Evolutionary conservation across 2,329 filamentous ascomycete genomes (phyloP), one percentile per base, ranked within the genome.

Genomic region (Colletotrichum musae): DNA sequence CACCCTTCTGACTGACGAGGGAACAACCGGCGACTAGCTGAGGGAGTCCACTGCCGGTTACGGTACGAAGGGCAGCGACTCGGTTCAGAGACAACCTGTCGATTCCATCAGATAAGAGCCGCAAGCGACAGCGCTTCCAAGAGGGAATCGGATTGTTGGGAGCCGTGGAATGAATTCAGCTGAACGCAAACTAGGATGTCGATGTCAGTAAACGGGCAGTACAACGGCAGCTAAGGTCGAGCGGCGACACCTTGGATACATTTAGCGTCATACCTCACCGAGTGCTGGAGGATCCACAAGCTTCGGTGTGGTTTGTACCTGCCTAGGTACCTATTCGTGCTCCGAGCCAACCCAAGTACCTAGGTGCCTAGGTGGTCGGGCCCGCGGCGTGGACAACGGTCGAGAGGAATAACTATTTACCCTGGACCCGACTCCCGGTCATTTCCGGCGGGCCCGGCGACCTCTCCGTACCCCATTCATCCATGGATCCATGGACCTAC

Each of bases 231-330:
- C 41, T 21, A 60, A 39, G 12, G 28, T 43, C 50, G 6, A 61
- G 57, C 64, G 50, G 57, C 64, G 50, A 36, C 7, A 36, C 32
- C 32, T 2, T 24, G 21, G 32, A 36, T 36, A 36, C 57, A 66
- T 50, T 61, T 62, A 41, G 58, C 50, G 50, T 43, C 16, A 16
- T 60, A 21, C 32, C 53, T 64, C 57, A 66, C 64, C 57, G 64
- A 56, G 21, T 9, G 6, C 56, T 5, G 13, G 4, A 13, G 2
- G 7, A 18, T 28, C 6, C 18, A 47, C 26, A 58, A 36, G 9
- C 32, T 36, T 36, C 32, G 32, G 32, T 36, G 32, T 36, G 32
- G 7, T 36, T 36, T 2, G 32, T 36, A 36, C 32, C 32, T 36
- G 10, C 7, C 7, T 36, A 36, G 32, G 32, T 36, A 36, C 9